phyloP scores from a whole-genome alignment of 2,329 filamentous ascomycete genomes.

The Penicillium sp. region DNA sequence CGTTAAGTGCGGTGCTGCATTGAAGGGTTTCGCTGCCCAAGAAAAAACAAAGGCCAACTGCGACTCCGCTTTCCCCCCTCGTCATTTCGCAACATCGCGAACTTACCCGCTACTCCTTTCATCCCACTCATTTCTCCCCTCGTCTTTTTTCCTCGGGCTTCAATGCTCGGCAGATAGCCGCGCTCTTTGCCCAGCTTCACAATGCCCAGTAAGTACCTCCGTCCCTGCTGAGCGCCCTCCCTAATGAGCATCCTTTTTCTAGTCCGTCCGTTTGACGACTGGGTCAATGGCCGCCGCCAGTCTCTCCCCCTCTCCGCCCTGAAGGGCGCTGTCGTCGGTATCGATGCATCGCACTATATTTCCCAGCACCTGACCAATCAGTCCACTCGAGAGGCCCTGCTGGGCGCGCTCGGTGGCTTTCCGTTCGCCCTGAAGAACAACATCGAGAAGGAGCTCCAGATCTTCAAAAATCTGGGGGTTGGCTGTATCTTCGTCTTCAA shows the following conservation, averaged over 20 bases:
- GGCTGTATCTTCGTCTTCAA: constrained; percentile 89
- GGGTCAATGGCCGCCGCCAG: constrained; percentile 52
- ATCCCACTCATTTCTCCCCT: background rate
- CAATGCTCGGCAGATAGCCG: constrained; percentile 28
- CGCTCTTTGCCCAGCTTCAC: constrained; percentile 23
- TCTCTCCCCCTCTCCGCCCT: constrained; percentile 64
- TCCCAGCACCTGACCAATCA: constrained; percentile 67
- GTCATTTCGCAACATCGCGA: constrained; percentile 16
- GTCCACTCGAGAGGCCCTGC: constrained; percentile 75
- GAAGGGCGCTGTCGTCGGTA: constrained; percentile 68
- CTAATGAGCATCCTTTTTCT: constrained; percentile 8
- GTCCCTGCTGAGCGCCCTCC: constrained; percentile 8
- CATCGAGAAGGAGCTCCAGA: constrained; percentile 70
- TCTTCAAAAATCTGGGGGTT: constrained; percentile 65
- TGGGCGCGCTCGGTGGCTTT: constrained; percentile 82
- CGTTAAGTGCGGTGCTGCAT: background rate
- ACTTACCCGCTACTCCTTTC: background rate
- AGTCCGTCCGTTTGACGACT: constrained; percentile 54
- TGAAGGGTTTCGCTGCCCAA: constrained; percentile 3
- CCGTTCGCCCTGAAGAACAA: constrained; percentile 72
- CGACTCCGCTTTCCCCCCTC: constrained; percentile 23
- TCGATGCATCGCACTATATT: constrained; percentile 89
- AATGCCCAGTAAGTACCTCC: constrained; percentile 36
- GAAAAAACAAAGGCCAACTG: constrained; percentile 10
- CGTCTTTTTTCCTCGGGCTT: constrained; percentile 15